Conservation (phyloP, 2,329 filamentous ascomycete genomes). For the Fonsecaea pedrosoi region DNA sequence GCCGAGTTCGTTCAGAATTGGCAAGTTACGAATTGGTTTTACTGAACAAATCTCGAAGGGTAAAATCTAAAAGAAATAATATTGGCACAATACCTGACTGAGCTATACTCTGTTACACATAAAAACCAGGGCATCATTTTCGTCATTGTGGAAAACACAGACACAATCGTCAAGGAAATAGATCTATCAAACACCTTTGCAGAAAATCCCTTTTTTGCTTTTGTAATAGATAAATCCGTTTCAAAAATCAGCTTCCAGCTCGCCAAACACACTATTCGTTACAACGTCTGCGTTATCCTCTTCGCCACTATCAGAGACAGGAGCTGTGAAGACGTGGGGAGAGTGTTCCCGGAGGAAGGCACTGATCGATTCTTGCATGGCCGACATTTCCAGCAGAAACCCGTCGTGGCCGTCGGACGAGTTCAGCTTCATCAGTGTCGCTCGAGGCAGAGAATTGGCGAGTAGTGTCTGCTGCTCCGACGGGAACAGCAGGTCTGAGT, state of each 20-base stretch:
- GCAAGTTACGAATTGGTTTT: background rate
- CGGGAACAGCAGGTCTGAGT: slow-evolving; percentile 93
- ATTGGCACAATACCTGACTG: too few relatives aligned
- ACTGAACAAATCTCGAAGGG: background rate
- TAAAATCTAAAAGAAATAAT: background rate
- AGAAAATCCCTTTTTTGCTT: background rate
- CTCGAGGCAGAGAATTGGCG: slow-evolving; percentile 77
- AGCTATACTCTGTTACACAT: too few relatives aligned
- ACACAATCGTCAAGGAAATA: background rate
- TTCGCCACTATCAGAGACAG: background rate
- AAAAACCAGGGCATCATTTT: background rate
- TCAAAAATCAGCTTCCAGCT: slow-evolving; percentile 9
- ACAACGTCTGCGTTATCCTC: slow-evolving; percentile 6
- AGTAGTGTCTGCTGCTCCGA: slow-evolving; percentile 95
- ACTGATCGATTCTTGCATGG: slow-evolving; percentile 4
- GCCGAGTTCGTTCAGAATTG: background rate
- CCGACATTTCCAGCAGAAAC: slow-evolving; percentile 82
- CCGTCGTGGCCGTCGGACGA: slow-evolving; percentile 95
- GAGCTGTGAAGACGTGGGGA: background rate
- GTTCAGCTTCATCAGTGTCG: slow-evolving; percentile 82
- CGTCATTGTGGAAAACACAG: background rate
- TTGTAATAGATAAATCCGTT: background rate
- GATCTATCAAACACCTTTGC: background rate
- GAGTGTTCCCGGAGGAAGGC: slow-evolving; percentile 5
- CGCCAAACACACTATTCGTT: slow-evolving; percentile 20